A percentile compares a stretch with the other conserved stretches of the same genome.
Conservation (phyloP, 139 green algal species). For the Ostreobium quekettii region DNA sequence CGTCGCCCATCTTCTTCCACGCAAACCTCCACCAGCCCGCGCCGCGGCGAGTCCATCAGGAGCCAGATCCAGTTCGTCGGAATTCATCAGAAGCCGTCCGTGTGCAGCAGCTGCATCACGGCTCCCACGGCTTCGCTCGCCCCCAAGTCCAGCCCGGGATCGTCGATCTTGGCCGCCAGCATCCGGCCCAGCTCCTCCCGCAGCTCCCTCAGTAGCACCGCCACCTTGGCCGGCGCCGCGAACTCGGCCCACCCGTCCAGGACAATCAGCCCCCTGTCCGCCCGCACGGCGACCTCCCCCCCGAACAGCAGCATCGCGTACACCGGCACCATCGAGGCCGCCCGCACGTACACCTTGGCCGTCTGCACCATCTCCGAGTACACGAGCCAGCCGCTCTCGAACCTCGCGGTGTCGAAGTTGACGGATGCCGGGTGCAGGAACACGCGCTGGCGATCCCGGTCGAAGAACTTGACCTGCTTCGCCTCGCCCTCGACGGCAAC, state of each 20-base stretch:
- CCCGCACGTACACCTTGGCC: conserved; percentile 53
- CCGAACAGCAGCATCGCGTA: conserved; percentile 84
- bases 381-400: conserved; percentile 67
- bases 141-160: conserved; percentile 49
- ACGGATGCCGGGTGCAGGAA: conserved; percentile 88
- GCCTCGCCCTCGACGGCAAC: conserved; percentile 37
- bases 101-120: conserved; percentile 55
- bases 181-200: conserved; percentile 50
- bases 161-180: conserved; percentile 56
- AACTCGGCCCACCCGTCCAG: conserved; percentile 41
- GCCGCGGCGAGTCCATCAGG: too few relatives aligned
- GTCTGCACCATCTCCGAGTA: conserved; percentile 79
- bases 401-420: conserved; percentile 65
- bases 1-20: too few relatives aligned
- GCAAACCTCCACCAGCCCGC: too few relatives aligned
- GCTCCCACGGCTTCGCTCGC: conserved; percentile 37
- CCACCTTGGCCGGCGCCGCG: conserved; percentile 44
- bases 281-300: conserved; percentile 49
- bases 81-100: conserved; percentile 55
- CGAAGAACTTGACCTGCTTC: conserved; percentile 55
- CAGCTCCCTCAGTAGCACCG: conserved; percentile 66
- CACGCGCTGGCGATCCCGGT: conserved; percentile 55
- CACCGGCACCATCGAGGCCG: conserved; percentile 63
- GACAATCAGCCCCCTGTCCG: conserved; percentile 35
- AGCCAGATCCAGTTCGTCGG: too few relatives aligned